Conservation (phyloP, 345 rosid species). For the Hibiscus tridactylites region DNA sequence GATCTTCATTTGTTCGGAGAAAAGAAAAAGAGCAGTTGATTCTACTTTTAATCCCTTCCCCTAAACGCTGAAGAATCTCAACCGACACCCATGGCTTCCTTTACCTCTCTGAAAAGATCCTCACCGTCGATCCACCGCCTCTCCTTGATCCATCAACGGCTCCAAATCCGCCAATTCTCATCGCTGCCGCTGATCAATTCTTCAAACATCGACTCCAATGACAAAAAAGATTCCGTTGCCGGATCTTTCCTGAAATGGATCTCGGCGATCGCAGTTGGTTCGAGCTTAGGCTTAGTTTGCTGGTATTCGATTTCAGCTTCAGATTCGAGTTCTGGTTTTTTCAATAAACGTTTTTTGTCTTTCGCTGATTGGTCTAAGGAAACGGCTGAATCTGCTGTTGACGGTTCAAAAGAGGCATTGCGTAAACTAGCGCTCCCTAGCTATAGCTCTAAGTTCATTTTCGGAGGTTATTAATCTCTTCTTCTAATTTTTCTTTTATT, state of each 20-base stretch:
- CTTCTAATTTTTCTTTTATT: neutral
- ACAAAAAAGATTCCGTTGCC: neutral
- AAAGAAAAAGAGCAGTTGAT: too few species aligned
- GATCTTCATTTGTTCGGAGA: too few species aligned
- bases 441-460: conserved; percentile 42
- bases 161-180: conserved; percentile 35
- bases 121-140: conserved; percentile 29
- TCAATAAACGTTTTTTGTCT: conserved; percentile 25
- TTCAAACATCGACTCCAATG: conserved; percentile 11
- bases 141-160: conserved; percentile 31
- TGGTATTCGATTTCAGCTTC: conserved; percentile 27
- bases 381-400: conserved; percentile 19
- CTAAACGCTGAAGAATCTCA: neutral
- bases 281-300: conserved; percentile 49
- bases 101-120: conserved; percentile 29
- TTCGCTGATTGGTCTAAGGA: conserved; percentile 42
- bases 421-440: conserved; percentile 60
- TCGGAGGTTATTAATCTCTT: conserved; percentile 43
- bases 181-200: conserved; percentile 19
- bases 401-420: conserved; percentile 22
- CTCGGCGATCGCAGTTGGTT: conserved; percentile 43
- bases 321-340: conserved; percentile 22
- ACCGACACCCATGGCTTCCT: conserved; percentile 23
- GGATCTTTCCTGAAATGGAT: conserved; percentile 38
- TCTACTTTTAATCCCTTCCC: too few species aligned